These are phyloP conservation scores for Botrytis fragariae DNA, from an alignment of 2,329 filamentous ascomycete species.

Conservation along the genomic window DNA sequence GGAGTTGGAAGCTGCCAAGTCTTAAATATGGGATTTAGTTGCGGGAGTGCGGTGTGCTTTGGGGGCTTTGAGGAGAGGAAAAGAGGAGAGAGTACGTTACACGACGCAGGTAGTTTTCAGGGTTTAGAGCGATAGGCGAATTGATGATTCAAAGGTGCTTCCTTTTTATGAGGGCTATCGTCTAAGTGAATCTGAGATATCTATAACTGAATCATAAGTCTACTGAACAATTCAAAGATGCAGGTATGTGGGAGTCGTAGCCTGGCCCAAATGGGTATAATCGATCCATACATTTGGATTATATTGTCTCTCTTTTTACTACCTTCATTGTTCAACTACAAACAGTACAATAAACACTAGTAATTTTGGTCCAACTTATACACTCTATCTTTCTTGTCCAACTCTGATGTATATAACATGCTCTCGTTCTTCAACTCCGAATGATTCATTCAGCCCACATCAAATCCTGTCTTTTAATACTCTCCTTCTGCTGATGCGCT, in stretches of 20 bases:
- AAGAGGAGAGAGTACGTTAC: neutral
- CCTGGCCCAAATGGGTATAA: neutral
- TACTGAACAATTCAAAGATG: neutral
- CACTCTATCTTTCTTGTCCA: neutral
- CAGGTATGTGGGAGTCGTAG: neutral
- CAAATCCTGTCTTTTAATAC: accelerated
- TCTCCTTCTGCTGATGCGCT: neutral
- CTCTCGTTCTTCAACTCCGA: neutral
- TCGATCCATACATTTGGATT: neutral
- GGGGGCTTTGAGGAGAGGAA: neutral
- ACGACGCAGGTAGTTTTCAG: constrained; percentile 3
- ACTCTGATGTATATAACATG: neutral
- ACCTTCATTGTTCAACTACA: neutral
- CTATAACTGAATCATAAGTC: neutral
- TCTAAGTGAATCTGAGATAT: neutral
- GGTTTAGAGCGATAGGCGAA: constrained; percentile 10
- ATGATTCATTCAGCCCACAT: neutral
- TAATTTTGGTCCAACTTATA: neutral
- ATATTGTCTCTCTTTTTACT: neutral
- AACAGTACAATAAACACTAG: neutral
- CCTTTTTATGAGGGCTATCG: neutral
- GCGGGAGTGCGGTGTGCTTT: neutral
- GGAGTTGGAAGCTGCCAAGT: constrained; percentile 63
- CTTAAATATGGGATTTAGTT: constrained; percentile 32
- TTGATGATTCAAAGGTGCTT: neutral